These are phyloP conservation scores for Penicillium janthinellum DNA, from an alignment of 2,329 filamentous ascomycete species.

Conservation along the genomic window DNA sequence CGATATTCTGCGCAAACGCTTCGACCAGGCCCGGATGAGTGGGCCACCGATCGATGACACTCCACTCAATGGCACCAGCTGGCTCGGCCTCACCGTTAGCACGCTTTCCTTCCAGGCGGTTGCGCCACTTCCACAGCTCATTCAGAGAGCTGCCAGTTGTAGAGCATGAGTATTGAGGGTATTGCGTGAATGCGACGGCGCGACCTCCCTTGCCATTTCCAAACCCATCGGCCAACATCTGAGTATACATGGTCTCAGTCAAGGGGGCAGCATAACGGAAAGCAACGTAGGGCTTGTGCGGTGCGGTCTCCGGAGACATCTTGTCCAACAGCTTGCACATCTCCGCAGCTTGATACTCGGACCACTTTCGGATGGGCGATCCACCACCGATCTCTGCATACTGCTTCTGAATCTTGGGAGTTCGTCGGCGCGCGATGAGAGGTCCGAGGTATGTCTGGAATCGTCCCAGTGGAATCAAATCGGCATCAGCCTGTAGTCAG, in stretches of 20 bases:
- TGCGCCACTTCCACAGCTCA: constrained; percentile 96
- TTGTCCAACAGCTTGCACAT: constrained; percentile 98
- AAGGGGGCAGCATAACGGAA: constrained; percentile 93
- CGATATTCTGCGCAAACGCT: constrained; percentile 89
- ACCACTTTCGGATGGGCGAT: constrained; percentile 98
- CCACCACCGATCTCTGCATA: constrained; percentile 94
- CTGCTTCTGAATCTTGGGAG: constrained; percentile 95
- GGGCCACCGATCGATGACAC: constrained; percentile 97
- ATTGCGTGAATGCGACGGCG: constrained; percentile 96
- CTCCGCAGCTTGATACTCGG: constrained; percentile 86
- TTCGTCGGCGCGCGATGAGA: constrained; percentile 80
- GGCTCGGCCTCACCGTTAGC: constrained; percentile 53
- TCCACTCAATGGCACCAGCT: constrained; percentile 83
- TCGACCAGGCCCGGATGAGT: constrained; percentile 87
- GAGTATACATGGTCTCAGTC: constrained; percentile 89
- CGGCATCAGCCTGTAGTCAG: constrained; percentile 72
- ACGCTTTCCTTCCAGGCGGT: constrained; percentile 76
- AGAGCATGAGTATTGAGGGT: constrained; percentile 97
- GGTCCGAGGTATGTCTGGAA: constrained; percentile 89
- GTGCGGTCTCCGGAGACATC: constrained; percentile 87
- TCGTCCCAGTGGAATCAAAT: constrained; percentile 92
- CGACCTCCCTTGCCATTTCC: constrained; percentile 86
- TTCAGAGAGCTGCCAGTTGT: constrained; percentile 96
- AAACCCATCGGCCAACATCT: constrained; percentile 84
- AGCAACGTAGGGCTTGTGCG: constrained; percentile 95